These are phyloP conservation scores for Diospyros kaki DNA, from an alignment of 148 eudicot genomes.

Conservation along the genomic window DNA sequence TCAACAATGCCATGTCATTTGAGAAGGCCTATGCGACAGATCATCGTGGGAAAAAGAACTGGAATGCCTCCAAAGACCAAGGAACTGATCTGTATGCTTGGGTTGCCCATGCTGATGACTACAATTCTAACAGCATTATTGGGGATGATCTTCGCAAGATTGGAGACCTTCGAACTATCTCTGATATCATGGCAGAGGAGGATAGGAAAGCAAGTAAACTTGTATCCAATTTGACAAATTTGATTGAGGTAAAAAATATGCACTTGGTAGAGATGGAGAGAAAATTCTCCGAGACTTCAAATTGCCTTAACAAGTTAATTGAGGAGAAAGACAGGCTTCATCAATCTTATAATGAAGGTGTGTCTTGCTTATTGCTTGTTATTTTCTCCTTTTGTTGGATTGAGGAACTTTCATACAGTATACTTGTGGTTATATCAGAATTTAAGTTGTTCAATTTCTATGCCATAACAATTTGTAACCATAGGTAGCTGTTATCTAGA, in stretches of 20 bases:
- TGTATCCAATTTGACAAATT: constrained; percentile 56
- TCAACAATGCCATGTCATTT: constrained; percentile 72
- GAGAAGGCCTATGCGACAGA: constrained; percentile 83
- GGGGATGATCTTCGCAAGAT: constrained; percentile 82
- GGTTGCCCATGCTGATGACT: constrained; percentile 98
- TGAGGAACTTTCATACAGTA: constrained; percentile 9
- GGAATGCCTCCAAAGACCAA: constrained; percentile 42
- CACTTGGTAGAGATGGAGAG: constrained; percentile 53
- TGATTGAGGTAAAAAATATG: constrained; percentile 63
- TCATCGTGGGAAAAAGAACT: constrained; percentile 78
- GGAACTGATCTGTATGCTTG: constrained; percentile 74
- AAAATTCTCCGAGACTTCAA: constrained; percentile 51
- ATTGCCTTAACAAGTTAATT: constrained; percentile 41
- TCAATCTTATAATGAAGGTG: constrained; percentile 80
- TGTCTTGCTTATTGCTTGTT: constrained; percentile 5
- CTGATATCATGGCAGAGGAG: constrained; percentile 72
- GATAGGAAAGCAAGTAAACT: constrained; percentile 56
- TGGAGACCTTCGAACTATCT: constrained; percentile 72
- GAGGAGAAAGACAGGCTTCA: constrained; percentile 81
- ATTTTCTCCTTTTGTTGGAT: not conserved
- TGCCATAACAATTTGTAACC: not conserved
- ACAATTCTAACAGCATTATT: constrained; percentile 53
- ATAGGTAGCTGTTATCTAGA: not conserved
- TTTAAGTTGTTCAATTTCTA: not conserved
- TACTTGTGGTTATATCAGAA: constrained; percentile 4